Evolutionary conservation across 2,329 filamentous ascomycete species (phyloP).

Genomic region (Xylaria polymorpha): DNA sequence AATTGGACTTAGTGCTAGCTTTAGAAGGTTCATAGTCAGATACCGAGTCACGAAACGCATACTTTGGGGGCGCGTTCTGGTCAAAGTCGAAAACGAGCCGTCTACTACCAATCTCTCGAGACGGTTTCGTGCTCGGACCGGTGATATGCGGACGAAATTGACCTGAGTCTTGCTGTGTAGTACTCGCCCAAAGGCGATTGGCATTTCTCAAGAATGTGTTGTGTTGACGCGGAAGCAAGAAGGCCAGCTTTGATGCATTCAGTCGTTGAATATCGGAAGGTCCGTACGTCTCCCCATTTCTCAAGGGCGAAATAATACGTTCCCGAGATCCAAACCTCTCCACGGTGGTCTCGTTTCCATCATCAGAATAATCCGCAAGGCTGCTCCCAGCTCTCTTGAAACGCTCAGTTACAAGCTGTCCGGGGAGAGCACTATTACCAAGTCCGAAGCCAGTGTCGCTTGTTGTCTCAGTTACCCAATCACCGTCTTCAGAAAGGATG

Average conservation of each 20-base stretch:
- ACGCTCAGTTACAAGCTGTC: not conserved
- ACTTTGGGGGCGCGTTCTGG: constrained; percentile 41
- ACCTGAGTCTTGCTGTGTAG: constrained; percentile 8
- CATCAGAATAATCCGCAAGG: constrained; percentile 59
- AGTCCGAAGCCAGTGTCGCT: constrained; percentile 46
- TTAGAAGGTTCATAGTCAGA: constrained; percentile 42
- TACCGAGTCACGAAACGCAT: constrained; percentile 48
- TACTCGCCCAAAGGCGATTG: constrained; percentile 28
- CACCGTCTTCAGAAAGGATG: constrained; percentile 46
- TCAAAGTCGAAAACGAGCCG: constrained; percentile 40
- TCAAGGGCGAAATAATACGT: constrained; percentile 41
- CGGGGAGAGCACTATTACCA: not conserved
- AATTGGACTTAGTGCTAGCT: constrained; percentile 35
- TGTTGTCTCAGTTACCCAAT: constrained; percentile 55
- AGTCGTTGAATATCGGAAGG: constrained; percentile 35
- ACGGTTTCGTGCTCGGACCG: constrained; percentile 39
- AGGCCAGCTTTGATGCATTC: constrained; percentile 37
- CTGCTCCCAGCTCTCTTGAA: constrained; percentile 55
- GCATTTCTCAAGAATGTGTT: constrained; percentile 40
- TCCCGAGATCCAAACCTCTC: constrained; percentile 37
- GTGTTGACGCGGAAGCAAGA: constrained; percentile 34
- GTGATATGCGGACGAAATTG: constrained; percentile 27
- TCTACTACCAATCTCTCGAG: constrained; percentile 24
- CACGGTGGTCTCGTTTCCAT: constrained; percentile 27
- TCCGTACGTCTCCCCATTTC: constrained; percentile 3